Base-by-base conservation (phyloP, 2,329 filamentous ascomycete species). In the Calonectria pauciramosa region DNA sequence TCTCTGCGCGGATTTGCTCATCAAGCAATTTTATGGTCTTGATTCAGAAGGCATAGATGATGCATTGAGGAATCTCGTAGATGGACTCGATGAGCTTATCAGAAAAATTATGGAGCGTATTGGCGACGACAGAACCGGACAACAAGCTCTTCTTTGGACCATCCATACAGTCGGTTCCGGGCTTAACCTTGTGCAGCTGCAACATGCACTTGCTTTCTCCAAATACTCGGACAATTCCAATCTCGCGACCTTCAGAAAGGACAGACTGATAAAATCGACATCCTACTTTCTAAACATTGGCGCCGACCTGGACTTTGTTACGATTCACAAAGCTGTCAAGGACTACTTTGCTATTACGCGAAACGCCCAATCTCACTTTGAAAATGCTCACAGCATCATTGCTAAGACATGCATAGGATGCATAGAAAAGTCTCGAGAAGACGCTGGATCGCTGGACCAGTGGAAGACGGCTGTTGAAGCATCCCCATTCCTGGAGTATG, bases 251-350 rank as follows among this genome's bases (percentile, higher is more conserved):
- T 68, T 68, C 23, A 56, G 49, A 18, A 56, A 32, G 23, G 32
- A 38, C 14, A 68, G 18, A 14, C 18, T 68, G 6, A 13, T 36
- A 20, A 41, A 68, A 44, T 49, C 65, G 11, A 68, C 65, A 30
- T 68, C n/a, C 23, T 56, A 68, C 34, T 68, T 68, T n/a, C 26
- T 68, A 7, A 38, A 30, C 18, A 41, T 56, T 56, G 49, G 65
- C 16, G 28, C 30, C 34, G 38, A 54, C 49, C 28, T 36, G 20
- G 49, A 56, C 13, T 56, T n/a, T 44, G 47, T 68, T 9, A 54
- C 65, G 3, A 44, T 68, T 26, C 65, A 68, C 47, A 68, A 44
- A 41, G 65, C 49, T 28, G 36, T 68, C 49, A 68, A 68, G 28
- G 65, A 68, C 65, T 68, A 38, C 26, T 68, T 49, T 16, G 26